These are phyloP conservation scores for Leccinum rimulosum DNA, from an alignment of 768 basidiomycete genomes.

Conservation along the genomic window DNA sequence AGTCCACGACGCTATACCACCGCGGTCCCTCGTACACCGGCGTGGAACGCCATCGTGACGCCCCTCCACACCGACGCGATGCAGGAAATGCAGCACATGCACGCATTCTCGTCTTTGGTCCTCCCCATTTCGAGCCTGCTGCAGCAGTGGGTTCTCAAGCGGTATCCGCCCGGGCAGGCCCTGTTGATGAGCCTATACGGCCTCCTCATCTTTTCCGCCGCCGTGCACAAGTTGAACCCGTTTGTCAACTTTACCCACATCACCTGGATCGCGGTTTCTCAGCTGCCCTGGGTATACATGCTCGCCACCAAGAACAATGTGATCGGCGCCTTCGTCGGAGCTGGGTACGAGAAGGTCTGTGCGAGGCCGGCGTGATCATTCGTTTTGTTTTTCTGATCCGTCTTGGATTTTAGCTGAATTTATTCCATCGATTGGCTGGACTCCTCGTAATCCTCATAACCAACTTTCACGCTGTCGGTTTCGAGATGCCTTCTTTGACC, in stretches of 20 bases:
- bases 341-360: too few species aligned
- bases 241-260: too few species aligned
- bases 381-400: not conserved
- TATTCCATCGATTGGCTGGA: constrained; percentile 68
- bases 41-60: not conserved
- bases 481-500: constrained; percentile 58
- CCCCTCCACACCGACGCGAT: not conserved
- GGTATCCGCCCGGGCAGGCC: too few species aligned
- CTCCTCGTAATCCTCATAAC: constrained; percentile 51
- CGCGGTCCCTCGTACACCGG: not conserved
- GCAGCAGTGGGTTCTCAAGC: constrained; percentile 35
- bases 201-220: too few species aligned
- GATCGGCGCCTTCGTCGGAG: too few species aligned
- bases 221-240: too few species aligned
- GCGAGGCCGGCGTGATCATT: too few species aligned
- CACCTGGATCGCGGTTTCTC: too few species aligned
- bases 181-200: too few species aligned
- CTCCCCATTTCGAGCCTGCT: constrained; percentile 43
- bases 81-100: constrained; percentile 31
- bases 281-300: too few species aligned
- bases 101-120: constrained; percentile 38
- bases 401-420: constrained; percentile 54
- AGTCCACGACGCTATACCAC: not conserved
- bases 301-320: too few species aligned
- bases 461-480: constrained; percentile 60